A percentile compares a stretch with the other conserved stretches of the same genome.
phyloP scores from a whole-genome alignment of 2,329 filamentous ascomycete genomes.

The Penicillium sp. region DNA sequence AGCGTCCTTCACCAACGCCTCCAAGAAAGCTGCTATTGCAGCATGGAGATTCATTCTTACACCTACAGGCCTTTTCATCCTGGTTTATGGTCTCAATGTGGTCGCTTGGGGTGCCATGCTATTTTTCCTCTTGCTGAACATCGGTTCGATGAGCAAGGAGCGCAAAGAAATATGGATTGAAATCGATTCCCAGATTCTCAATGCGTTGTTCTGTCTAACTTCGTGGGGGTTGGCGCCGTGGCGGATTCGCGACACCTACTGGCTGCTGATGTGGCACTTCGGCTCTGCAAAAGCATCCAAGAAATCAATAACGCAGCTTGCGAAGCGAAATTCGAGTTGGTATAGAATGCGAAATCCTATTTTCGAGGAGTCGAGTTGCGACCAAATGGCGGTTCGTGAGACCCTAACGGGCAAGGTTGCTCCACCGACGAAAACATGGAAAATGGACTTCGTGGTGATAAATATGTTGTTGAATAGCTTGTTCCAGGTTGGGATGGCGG shows the following conservation, averaged over 20 bases:
- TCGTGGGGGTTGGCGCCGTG: not conserved
- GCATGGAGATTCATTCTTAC: not conserved
- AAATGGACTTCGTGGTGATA: not conserved
- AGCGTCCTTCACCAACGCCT: not conserved
- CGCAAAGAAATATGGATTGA: conserved; percentile 1
- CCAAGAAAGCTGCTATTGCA: not conserved
- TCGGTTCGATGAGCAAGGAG: not conserved
- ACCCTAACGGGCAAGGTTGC: not conserved
- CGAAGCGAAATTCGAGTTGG: not conserved
- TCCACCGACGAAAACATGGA: not conserved
- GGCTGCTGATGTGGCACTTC: not conserved
- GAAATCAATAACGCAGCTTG: not conserved
- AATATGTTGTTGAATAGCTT: not conserved
- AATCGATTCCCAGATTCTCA: conserved; percentile 1
- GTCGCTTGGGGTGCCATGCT: conserved; percentile 4
- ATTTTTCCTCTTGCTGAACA: not conserved
- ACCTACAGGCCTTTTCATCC: not conserved
- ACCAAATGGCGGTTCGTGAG: not conserved
- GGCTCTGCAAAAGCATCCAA: not conserved
- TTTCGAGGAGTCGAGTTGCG: not conserved
- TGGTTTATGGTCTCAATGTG: conserved; percentile 1
- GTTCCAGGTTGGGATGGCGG: not conserved
- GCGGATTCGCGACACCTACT: conserved; percentile 1
- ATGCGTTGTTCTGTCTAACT: not conserved
- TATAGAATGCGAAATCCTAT: not conserved